Evolutionary conservation across 2,329 filamentous ascomycete genomes (phyloP).

Genomic region (Amesomyces nigricolor): DNA sequence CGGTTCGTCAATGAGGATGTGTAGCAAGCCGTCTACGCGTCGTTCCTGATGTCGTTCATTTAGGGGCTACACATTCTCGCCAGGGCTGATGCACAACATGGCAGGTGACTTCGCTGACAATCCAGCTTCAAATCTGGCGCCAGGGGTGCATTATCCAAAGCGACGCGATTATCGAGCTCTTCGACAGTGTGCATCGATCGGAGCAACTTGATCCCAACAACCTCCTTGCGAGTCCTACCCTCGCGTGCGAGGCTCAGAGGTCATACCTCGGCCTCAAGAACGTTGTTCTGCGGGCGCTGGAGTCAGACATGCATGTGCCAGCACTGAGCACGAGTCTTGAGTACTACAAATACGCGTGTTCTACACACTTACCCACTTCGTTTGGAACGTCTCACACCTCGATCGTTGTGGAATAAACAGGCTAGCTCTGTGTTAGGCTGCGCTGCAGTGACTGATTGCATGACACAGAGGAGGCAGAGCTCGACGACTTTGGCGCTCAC

Average conservation of each 20-base stretch:
- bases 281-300: constrained; percentile 49
- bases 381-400: constrained; percentile 35
- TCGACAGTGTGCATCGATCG: constrained; percentile 41
- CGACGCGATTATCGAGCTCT: constrained; percentile 57
- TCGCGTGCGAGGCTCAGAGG: constrained; percentile 49
- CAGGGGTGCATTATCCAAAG: constrained; percentile 67
- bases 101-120: constrained; percentile 52
- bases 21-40: constrained; percentile 54
- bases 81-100: constrained; percentile 49
- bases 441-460: too few relatives aligned
- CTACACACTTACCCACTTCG: constrained; percentile 56
- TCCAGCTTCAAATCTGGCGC: constrained; percentile 57
- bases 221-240: constrained; percentile 21
- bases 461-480: constrained; percentile 42
- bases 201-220: constrained; percentile 39
- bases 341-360: constrained; percentile 59
- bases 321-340: constrained; percentile 58
- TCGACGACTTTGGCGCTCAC: constrained; percentile 61
- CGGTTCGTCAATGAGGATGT: constrained; percentile 47
- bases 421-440: too few relatives aligned
- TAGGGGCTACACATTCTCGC: constrained; percentile 63
- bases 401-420: neutral
- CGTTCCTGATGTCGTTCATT: constrained; percentile 56
- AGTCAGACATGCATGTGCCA: constrained; percentile 55
- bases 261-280: constrained; percentile 48